Evolutionary conservation across 768 basidiomycete genomes (phyloP).

Genomic region (Pleurotus tuber-regium): DNA sequence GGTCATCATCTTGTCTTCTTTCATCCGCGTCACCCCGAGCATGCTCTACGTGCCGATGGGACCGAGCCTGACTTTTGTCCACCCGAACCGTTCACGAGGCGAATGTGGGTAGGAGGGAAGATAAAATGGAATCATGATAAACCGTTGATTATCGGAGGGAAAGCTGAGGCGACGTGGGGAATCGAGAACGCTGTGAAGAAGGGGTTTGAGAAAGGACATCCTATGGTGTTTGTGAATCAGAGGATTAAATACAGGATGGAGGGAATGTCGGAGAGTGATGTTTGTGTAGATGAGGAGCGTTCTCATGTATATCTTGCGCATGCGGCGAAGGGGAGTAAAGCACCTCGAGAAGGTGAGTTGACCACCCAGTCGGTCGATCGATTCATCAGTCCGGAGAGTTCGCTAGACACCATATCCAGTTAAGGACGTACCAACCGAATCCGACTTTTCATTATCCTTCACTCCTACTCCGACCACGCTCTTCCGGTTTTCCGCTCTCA

Average conservation of each 20-base stretch:
- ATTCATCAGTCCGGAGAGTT: neutral
- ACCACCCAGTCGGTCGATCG: neutral
- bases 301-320: conserved; percentile 61
- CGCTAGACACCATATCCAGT: conserved; percentile 33
- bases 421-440: conserved; percentile 41
- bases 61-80: conserved; percentile 73
- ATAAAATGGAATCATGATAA: conserved; percentile 55
- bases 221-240: conserved; percentile 78
- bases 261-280: conserved; percentile 31
- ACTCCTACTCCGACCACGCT: conserved; percentile 67
- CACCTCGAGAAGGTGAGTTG: conserved; percentile 42
- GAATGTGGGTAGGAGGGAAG: conserved; percentile 82
- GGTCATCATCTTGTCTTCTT: conserved; percentile 78
- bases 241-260: conserved; percentile 47
- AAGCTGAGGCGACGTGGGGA: conserved; percentile 43
- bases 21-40: conserved; percentile 60
- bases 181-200: conserved; percentile 60
- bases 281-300: conserved; percentile 62
- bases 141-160: conserved; percentile 53
- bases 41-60: conserved; percentile 56
- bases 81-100: conserved; percentile 65
- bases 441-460: conserved; percentile 63
- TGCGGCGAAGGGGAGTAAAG: conserved; percentile 26
- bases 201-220: conserved; percentile 54
- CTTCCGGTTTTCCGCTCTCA: conserved; percentile 86